These are phyloP conservation scores for Pythium aphanidermatum DNA, from an alignment of 352 stramenopile genomes.

Conservation along the genomic window DNA sequence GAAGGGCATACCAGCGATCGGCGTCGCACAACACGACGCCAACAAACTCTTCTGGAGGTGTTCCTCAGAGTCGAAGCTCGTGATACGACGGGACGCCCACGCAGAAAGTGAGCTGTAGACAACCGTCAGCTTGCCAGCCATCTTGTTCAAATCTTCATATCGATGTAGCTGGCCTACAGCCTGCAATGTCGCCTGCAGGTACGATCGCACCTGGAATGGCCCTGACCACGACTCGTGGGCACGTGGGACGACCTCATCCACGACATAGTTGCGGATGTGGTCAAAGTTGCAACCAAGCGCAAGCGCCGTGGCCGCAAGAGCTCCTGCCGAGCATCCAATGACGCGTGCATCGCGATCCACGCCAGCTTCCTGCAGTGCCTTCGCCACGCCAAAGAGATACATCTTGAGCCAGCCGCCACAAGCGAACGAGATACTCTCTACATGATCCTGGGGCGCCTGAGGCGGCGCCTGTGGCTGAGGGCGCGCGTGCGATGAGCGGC, in stretches of 20 bases:
- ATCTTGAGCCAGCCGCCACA: conserved; percentile 86
- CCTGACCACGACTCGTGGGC: conserved; percentile 44
- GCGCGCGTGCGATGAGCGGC: too few species aligned
- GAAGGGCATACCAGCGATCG: conserved; percentile 80
- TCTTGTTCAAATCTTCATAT: conserved; percentile 43
- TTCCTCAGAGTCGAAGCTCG: conserved; percentile 52
- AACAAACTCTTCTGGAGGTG: conserved; percentile 60
- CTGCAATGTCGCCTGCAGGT: conserved; percentile 46
- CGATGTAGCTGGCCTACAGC: conserved; percentile 32
- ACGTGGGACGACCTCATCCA: conserved; percentile 39
- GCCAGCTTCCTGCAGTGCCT: conserved; percentile 71
- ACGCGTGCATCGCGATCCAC: conserved; percentile 52
- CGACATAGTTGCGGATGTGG: conserved; percentile 53
- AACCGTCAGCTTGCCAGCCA: conserved; percentile 37
- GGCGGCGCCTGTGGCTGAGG: too few species aligned
- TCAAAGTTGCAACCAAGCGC: conserved; percentile 74
- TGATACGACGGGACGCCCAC: conserved; percentile 59
- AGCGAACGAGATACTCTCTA: conserved; percentile 81
- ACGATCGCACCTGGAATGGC: conserved; percentile 61
- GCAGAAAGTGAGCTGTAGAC: conserved; percentile 76
- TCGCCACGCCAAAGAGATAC: conserved; percentile 85
- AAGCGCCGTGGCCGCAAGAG: conserved; percentile 63
- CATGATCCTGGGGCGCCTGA: too few species aligned
- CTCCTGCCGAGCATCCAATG: conserved; percentile 75
- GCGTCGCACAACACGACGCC: conserved; percentile 73